Base-by-base conservation (phyloP, 306 rosid species). In the Geum urbanum region DNA sequence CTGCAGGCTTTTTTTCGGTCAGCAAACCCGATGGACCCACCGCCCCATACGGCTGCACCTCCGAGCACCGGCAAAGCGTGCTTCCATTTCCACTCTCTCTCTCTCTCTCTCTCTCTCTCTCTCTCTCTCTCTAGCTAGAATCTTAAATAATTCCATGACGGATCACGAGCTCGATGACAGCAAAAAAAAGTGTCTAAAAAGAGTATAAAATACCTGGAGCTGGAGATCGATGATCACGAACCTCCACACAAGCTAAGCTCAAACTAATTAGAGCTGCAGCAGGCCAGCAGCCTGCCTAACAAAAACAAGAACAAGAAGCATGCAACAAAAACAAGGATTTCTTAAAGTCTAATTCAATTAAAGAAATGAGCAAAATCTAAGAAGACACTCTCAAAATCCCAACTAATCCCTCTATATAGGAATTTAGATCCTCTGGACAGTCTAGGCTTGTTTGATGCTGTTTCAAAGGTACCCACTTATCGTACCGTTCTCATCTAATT, bases 51-150 rank as follows among this genome's bases (percentile, higher is more conserved):
- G 76, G 77, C 75, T 90, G 94, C 96, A 62, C 82, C 88, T 86
- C 76, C 81, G 64, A 70, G 6, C 76, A 80, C 96, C 96, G 92
- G 92, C 96, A 90, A 90, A 79, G 92, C 96, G 96, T 92, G 98
- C 96, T 84, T 78, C 82, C 82, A 49, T 79, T 69, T 89, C 86
- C 66, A 66, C 63, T 32, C n/a, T n/a, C n/a, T n/a, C n/a, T n/a
- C n/a, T n/a, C n/a, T n/a, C n/a, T n/a, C 53, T 44, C 63, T 48
- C 45, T 52, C 60, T 70, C 77, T n/a, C 71, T n/a, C 20, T 16
- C 27, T 41, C 49, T 35, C 52, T 56, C 43, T 37, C 27, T 41
- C 60, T 50, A 15, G 48, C 53, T 39, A 12, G 16, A 40, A 51
- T 39, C 44, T 37, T 14, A 54, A 22, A 40, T 48, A 54, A 20